A percentile compares a stretch with the other conserved stretches of the same genome.
phyloP scores from a whole-genome alignment of 169 alveolate species.

The Plasmodium gonderi region DNA sequence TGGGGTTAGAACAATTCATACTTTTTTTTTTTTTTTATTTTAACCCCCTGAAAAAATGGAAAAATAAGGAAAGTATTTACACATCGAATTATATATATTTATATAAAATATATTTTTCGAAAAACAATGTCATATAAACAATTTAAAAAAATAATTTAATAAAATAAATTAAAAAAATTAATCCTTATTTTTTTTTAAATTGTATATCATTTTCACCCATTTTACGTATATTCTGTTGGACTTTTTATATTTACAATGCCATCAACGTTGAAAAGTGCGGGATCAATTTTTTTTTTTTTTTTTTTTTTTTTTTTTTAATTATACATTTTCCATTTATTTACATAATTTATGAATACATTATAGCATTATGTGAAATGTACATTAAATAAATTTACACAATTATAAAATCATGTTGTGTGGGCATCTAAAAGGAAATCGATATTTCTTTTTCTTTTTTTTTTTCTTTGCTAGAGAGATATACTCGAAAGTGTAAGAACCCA shows the following conservation, averaged over 20 bases:
- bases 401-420: neutral
- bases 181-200: neutral
- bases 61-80: neutral
- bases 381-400: neutral
- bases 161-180: neutral
- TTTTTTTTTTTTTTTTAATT: constrained; percentile 2
- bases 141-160: neutral
- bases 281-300: constrained; percentile 17
- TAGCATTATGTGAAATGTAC: neutral
- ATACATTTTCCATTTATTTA: constrained; percentile 10
- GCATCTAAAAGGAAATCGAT: neutral
- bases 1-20: constrained; percentile 18
- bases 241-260: neutral
- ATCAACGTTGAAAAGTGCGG: neutral
- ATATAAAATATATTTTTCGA: neutral
- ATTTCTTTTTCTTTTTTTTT: neutral
- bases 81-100: neutral
- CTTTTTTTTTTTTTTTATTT: constrained; percentile 8
- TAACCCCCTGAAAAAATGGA: constrained; percentile 24
- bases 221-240: neutral
- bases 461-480: neutral
- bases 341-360: neutral
- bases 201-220: constrained; percentile 1
- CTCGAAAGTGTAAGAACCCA: neutral
- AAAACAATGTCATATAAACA: neutral